Evolutionary conservation across 441 rosid genomes (phyloP), one percentile per base, ranked within the genome.

Genomic region (Metrosideros polymorpha): DNA sequence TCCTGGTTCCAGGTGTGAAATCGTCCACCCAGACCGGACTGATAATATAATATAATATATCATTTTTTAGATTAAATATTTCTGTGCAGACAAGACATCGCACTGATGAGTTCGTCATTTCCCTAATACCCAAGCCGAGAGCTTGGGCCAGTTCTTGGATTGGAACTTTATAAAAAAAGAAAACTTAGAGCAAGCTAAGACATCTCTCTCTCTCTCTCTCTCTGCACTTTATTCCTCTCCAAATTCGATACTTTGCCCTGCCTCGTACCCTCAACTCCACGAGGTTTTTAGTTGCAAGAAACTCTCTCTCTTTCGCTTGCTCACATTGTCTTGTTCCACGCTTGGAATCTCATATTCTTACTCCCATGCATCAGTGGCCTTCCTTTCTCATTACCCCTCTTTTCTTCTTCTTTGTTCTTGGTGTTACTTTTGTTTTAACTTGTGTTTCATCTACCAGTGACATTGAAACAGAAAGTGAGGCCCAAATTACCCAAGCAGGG

Each of bases 201-300:
- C 29, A 14, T 71, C 55, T 54, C 84, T 7, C 57, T 85, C 51
- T 75, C 51, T 52, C 75, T n/a, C 77, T 82, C 55, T 54, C 79
- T 25, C 22, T 59, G 17, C 43, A 89, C 94, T 92, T 92, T 93
- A 93, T 92, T 94, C 90, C 95, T 90, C 92, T 90, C 92, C 90
- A 92, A 92, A 89, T 90, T 92, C 89, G 92, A 91, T 87, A 88
- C 91, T 92, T 93, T 90, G 92, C 91, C 47, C 47, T 71, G 79
- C 79, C n/a, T 88, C 88, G 92, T 92, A 85, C 91, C 94, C 94
- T 88, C 54, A 32, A 47, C 53, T 84, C 90, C 91, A 90, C 91
- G 90, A 93, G 96, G 96, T 89, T 92, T 92, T 91, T 86, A 85
- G 59, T 86, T 54, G 83, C 57, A 84, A 42, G 27, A 57, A 85